Percentiles rank a stretch among this genome's conserved stretches.
Conservation (phyloP, 495 filamentous ascomycete genomes). For the Aspergillus homomorphus region DNA sequence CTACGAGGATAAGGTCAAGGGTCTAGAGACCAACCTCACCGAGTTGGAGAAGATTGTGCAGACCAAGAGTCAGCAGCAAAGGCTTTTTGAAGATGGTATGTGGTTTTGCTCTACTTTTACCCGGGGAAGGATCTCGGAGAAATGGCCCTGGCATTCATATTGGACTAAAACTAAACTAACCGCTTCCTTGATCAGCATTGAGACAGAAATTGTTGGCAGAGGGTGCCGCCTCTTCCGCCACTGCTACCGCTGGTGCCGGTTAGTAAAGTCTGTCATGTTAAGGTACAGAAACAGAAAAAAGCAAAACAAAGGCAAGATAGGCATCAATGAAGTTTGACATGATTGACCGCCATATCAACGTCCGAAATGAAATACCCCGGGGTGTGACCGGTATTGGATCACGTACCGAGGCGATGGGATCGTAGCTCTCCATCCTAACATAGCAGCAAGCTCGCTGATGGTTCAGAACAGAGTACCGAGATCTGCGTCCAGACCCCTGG, state of each 20-base stretch:
- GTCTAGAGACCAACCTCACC: conserved; percentile 70
- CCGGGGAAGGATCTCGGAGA: not conserved
- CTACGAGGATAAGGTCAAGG: conserved; percentile 81
- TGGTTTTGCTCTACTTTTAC: conserved; percentile 1
- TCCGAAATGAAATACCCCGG: too few relatives aligned
- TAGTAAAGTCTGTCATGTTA: conserved; percentile 2
- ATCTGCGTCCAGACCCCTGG: conserved; percentile 26
- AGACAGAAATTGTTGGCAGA: conserved; percentile 48
- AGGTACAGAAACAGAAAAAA: conserved; percentile 1
- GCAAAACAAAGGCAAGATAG: conserved; percentile 3
- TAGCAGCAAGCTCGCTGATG: not conserved
- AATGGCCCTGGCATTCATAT: not conserved
- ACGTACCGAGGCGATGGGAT: too few relatives aligned
- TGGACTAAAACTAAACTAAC: not conserved
- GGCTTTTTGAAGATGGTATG: conserved; percentile 84
- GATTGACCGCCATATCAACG: too few relatives aligned
- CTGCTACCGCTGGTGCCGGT: conserved; percentile 29
- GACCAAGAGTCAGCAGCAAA: conserved; percentile 77
- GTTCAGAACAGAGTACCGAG: conserved; percentile 35
- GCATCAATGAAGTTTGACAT: not conserved
- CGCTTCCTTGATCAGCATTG: conserved; percentile 29
- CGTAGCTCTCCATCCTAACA: not conserved
- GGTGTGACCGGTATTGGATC: too few relatives aligned
- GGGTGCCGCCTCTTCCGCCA: conserved; percentile 28
- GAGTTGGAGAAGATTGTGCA: conserved; percentile 85